A percentile compares a stretch with the other conserved stretches of the same genome.
phyloP scores from a whole-genome alignment of 2,329 filamentous ascomycete species.

The Fusarium tanahbumbuense region DNA sequence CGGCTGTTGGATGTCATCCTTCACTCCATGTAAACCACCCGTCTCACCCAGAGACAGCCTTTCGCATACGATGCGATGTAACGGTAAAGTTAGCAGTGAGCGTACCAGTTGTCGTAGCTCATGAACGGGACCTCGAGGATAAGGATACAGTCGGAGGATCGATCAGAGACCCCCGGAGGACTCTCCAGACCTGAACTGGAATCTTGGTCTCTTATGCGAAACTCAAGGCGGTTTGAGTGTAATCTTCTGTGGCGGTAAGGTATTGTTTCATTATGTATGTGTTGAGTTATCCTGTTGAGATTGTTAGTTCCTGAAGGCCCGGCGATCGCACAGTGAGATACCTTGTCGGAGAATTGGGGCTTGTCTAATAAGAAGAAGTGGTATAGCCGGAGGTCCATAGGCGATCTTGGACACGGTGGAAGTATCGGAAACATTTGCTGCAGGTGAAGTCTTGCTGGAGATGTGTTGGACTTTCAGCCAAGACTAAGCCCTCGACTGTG shows the following conservation, averaged over 20 bases:
- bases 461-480: neutral
- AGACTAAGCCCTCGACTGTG: neutral
- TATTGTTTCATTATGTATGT: neutral
- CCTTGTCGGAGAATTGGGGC: neutral
- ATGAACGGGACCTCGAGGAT: too few relatives aligned
- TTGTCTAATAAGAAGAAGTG: neutral
- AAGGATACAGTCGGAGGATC: too few relatives aligned
- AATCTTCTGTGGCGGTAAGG: neutral
- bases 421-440: neutral
- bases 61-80: neutral
- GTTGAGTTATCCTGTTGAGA: neutral
- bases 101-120: neutral
- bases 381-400: neutral
- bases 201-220: neutral
- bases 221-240: neutral
- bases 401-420: neutral
- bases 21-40: neutral
- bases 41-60: neutral
- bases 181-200: neutral
- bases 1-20: neutral
- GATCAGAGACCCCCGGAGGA: too few relatives aligned
- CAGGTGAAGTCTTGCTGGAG: neutral
- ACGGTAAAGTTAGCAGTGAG: neutral
- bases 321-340: neutral
- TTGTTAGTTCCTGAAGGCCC: neutral